These are phyloP conservation scores for Colletotrichum musicola DNA, from an alignment of 2,329 filamentous ascomycete species.

Conservation along the genomic window DNA sequence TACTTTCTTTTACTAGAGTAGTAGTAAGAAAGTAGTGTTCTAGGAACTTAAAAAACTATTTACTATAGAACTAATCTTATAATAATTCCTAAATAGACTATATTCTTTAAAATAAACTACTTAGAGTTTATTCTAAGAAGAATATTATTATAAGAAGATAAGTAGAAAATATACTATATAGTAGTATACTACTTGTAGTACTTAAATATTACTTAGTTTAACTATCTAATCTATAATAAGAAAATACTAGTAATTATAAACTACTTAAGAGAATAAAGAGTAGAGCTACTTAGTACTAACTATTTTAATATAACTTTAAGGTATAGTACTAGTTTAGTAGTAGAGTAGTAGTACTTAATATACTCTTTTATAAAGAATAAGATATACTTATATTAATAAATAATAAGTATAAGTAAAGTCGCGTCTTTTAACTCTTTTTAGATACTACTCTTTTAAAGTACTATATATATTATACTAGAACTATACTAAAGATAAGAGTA, in stretches of 20 bases:
- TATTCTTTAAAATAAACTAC: background rate
- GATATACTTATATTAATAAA: no score
- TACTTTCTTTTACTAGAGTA: no score
- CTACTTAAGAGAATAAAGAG: background rate
- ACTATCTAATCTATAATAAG: conserved; percentile 20
- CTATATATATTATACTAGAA: no score
- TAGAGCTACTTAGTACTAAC: background rate
- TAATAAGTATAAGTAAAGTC: no score
- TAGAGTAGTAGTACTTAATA: conserved; percentile 12
- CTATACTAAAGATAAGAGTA: no score
- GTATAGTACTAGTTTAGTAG: conserved; percentile 1
- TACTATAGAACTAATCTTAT: background rate
- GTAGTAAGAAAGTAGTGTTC: no score
- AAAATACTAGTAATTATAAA: background rate
- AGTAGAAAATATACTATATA: background rate
- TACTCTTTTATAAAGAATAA: no score
- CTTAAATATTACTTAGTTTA: background rate
- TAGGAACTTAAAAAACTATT: background rate
- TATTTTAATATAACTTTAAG: background rate
- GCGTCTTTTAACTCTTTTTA: no score
- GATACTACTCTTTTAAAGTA: no score
- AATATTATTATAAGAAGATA: background rate
- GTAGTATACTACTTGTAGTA: background rate
- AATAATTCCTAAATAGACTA: background rate
- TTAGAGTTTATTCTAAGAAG: background rate